Percentiles rank a stretch among this genome's conserved stretches.
These are phyloP conservation scores for Leccinum pellstonianum DNA, from an alignment of 768 basidiomycete genomes.

Conservation along the genomic window DNA sequence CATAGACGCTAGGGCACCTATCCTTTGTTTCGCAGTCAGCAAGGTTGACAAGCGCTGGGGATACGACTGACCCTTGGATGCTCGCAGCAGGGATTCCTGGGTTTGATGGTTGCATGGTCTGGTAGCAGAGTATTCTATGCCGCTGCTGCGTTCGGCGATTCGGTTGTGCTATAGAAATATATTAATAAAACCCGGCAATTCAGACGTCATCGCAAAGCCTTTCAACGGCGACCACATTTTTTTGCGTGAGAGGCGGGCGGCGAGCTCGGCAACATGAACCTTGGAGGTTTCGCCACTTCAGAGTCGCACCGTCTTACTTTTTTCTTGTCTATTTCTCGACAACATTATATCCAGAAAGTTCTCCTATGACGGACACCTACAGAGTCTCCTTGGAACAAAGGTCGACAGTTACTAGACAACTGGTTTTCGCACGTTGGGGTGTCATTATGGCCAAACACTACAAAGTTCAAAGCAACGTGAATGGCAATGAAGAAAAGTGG, in stretches of 20 bases:
- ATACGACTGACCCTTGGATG: background rate
- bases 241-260: slow-evolving; percentile 6
- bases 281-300: background rate
- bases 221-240: background rate
- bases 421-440: background rate
- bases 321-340: slow-evolving; percentile 1
- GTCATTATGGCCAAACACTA: slow-evolving; percentile 2
- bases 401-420: background rate
- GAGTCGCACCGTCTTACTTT: background rate
- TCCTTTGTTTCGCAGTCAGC: background rate
- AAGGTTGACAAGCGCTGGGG: background rate
- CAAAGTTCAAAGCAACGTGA: background rate
- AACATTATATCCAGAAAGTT: background rate
- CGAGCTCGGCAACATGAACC: background rate
- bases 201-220: background rate
- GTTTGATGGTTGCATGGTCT: background rate
- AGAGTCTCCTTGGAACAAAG: background rate
- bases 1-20: background rate
- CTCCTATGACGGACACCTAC: background rate
- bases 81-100: background rate
- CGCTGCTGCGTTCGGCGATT: background rate
- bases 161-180: background rate
- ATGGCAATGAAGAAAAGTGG: background rate
- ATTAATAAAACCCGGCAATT: background rate
- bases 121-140: background rate